Percentiles rank a stretch among this genome's conserved stretches.
phyloP scores from a whole-genome alignment of 2,329 filamentous ascomycete genomes.

The Hypoxylon rubiginosum region DNA sequence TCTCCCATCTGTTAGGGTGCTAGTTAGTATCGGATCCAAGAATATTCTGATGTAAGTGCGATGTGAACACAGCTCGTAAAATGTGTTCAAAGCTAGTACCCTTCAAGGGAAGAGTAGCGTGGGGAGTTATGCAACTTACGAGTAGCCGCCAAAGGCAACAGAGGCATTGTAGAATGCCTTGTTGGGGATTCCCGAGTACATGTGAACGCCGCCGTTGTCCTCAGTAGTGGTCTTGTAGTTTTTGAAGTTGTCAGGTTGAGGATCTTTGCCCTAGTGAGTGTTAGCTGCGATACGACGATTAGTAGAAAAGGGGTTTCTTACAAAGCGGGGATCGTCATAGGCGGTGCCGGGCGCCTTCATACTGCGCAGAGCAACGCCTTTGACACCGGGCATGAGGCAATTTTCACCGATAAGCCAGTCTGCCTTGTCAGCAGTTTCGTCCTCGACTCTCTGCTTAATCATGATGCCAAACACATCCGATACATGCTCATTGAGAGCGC shows the following conservation, averaged over 20 bases:
- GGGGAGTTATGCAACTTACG: slow-evolving; percentile 37
- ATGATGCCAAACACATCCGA: slow-evolving; percentile 70
- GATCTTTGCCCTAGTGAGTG: slow-evolving; percentile 61
- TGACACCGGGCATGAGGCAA: slow-evolving; percentile 64
- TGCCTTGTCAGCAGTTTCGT: slow-evolving; percentile 60
- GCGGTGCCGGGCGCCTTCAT: slow-evolving; percentile 68
- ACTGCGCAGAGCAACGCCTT: slow-evolving; percentile 65
- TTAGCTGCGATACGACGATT: slow-evolving; percentile 47
- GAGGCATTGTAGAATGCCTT: slow-evolving; percentile 67
- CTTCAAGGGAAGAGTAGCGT: too few relatives aligned
- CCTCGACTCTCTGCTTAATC: slow-evolving; percentile 66
- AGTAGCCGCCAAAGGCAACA: slow-evolving; percentile 62
- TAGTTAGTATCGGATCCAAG: slow-evolving; percentile 12
- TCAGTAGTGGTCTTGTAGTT: slow-evolving; percentile 57
- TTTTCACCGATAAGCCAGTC: slow-evolving; percentile 70
- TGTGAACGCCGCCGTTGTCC: slow-evolving; percentile 68
- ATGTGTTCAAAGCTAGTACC: too few relatives aligned
- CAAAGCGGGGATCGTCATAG: slow-evolving; percentile 65
- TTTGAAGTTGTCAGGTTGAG: slow-evolving; percentile 64
- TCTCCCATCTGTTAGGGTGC: slow-evolving; percentile 61
- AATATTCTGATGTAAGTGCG: too few relatives aligned
- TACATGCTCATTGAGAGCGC: slow-evolving; percentile 69
- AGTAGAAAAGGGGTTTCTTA: slow-evolving; percentile 19
- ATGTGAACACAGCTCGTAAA: too few relatives aligned
- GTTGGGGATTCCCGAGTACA: slow-evolving; percentile 70